Evolutionary conservation across 371 early-diverging fungal genomes (phyloP).

Genomic region (Mucor saturninus): DNA sequence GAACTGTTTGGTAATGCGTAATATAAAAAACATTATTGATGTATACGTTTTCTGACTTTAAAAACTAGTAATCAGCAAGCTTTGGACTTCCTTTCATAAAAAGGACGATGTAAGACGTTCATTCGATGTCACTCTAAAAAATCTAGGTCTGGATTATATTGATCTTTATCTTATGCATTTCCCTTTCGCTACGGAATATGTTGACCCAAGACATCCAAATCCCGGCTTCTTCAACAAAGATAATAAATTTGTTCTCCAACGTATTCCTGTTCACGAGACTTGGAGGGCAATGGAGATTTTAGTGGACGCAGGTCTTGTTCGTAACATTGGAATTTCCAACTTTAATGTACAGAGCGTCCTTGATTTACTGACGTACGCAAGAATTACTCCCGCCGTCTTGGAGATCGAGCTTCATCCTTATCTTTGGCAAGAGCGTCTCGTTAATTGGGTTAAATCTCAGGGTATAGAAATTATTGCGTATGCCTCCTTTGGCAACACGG

Average conservation of each 20-base stretch:
- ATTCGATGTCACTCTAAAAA: slow-evolving; percentile 50
- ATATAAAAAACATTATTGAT: neutral
- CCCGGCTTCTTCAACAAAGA: slow-evolving; percentile 23
- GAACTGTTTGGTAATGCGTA: slow-evolving; percentile 48
- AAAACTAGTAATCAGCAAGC: slow-evolving; percentile 72
- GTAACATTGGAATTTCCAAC: slow-evolving; percentile 70
- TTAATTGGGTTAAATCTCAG: slow-evolving; percentile 5
- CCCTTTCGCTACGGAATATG: slow-evolving; percentile 22
- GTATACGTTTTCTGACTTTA: neutral
- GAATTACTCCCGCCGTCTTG: slow-evolving; percentile 36
- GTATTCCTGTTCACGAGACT: slow-evolving; percentile 55
- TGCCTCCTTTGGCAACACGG: slow-evolving; percentile 12
- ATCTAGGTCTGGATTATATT: slow-evolving; percentile 60
- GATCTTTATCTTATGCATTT: slow-evolving; percentile 67
- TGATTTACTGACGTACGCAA: slow-evolving; percentile 42
- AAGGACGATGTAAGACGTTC: slow-evolving; percentile 54
- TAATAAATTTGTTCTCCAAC: slow-evolving; percentile 30
- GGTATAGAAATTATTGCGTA: slow-evolving; percentile 51
- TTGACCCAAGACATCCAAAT: slow-evolving; percentile 11
- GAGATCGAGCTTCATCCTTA: slow-evolving; percentile 63
- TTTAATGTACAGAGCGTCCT: slow-evolving; percentile 44
- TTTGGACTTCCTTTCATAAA: slow-evolving; percentile 66
- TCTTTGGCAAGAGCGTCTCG: slow-evolving; percentile 20
- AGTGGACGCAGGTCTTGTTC: slow-evolving; percentile 42
- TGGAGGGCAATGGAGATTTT: slow-evolving; percentile 51